Percentiles rank a stretch among this genome's conserved stretches.
phyloP scores from a whole-genome alignment of 2,329 filamentous ascomycete genomes.

The Pseudocercospora fijiensis region DNA sequence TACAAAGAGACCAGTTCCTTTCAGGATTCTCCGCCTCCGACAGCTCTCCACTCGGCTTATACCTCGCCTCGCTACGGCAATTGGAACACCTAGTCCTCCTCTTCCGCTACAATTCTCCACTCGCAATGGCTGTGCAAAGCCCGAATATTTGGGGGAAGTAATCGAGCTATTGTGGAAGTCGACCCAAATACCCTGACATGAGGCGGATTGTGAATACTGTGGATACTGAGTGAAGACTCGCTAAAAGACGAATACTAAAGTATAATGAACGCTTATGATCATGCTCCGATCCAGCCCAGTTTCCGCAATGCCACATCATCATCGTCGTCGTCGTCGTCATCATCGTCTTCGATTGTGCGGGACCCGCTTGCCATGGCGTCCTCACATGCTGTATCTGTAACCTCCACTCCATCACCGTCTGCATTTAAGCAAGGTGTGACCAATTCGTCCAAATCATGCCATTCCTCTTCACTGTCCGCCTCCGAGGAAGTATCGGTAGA shows the following conservation, averaged over 20 bases:
- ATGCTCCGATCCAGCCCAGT: neutral
- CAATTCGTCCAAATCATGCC: neutral
- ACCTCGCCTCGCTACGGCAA: slow-evolving; percentile 8
- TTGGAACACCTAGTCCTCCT: slow-evolving; percentile 7
- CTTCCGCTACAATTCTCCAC: neutral
- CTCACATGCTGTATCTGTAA: neutral
- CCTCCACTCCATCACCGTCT: neutral
- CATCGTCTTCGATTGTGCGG: neutral
- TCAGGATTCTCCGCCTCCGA: slow-evolving; percentile 8
- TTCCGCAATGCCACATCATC: neutral
- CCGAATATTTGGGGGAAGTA: neutral
- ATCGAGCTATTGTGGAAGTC: neutral
- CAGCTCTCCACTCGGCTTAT: slow-evolving; percentile 4
- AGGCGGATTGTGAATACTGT: neutral
- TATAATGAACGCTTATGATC: neutral
- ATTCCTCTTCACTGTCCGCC: neutral
- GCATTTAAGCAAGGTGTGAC: too few relatives aligned
- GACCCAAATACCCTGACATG: neutral
- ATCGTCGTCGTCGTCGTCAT: neutral
- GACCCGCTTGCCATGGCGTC: neutral
- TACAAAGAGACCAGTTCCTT: neutral
- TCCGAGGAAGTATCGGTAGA: neutral
- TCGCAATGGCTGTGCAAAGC: slow-evolving; percentile 3
- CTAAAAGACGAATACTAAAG: neutral
- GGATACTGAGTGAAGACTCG: neutral